Conservation (phyloP, 441 rosid species). For the Eutrema salsugineum region DNA sequence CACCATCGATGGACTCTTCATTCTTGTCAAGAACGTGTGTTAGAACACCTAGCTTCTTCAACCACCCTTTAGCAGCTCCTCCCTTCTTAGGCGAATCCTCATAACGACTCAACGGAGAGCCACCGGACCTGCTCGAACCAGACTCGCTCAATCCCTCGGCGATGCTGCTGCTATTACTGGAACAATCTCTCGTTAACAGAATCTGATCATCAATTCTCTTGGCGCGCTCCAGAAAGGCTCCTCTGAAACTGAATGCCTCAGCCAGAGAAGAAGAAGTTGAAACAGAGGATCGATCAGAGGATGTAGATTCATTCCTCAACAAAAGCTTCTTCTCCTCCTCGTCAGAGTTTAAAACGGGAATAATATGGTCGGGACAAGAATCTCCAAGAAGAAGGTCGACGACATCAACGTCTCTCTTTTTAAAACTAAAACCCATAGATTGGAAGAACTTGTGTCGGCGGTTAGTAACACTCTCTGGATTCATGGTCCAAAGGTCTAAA, state of each 20-base stretch:
- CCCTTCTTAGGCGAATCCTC: slow-evolving; percentile 27
- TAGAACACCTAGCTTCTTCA: slow-evolving; percentile 26
- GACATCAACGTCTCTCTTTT: slow-evolving; percentile 5
- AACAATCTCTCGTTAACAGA: slow-evolving; percentile 18
- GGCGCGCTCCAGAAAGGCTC: not conserved
- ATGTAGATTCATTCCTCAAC: slow-evolving; percentile 8
- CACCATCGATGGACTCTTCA: slow-evolving; percentile 28
- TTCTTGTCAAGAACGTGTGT: slow-evolving; percentile 33
- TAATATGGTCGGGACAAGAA: not conserved
- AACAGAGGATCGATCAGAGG: slow-evolving; percentile 25
- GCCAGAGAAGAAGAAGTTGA: slow-evolving; percentile 13
- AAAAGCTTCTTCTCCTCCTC: not conserved
- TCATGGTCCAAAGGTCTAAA: slow-evolving; percentile 41
- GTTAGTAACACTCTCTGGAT: slow-evolving; percentile 43
- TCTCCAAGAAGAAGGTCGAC: not conserved
- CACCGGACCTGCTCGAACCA: slow-evolving; percentile 2
- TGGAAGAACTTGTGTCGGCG: slow-evolving; percentile 42
- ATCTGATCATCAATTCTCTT: slow-evolving; percentile 24
- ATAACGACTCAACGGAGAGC: slow-evolving; percentile 2
- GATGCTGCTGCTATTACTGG: slow-evolving; percentile 15
- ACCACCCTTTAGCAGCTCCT: slow-evolving; percentile 23
- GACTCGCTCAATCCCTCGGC: slow-evolving; percentile 24
- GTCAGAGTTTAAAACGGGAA: not conserved
- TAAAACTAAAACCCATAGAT: slow-evolving; percentile 35
- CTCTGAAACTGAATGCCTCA: slow-evolving; percentile 1